Evolutionary conservation across 2,329 filamentous ascomycete genomes (phyloP).

Genomic region (Fusarium humuli): DNA sequence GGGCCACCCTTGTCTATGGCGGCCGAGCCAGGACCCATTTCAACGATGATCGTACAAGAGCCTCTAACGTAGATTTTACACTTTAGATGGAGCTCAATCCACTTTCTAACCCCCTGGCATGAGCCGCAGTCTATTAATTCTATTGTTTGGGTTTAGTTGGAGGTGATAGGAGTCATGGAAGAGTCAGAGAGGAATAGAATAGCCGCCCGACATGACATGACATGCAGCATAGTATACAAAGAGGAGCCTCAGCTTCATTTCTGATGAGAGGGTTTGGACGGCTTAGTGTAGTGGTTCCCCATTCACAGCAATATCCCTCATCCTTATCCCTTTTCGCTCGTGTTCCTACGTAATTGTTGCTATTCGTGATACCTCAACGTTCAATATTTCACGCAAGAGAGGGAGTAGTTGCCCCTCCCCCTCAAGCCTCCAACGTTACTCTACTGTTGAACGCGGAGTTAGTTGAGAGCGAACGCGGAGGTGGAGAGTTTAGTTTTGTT

Average conservation of each 20-base stretch:
- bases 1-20: conserved; percentile 15
- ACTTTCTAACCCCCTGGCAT: conserved; percentile 32
- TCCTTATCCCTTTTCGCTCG: conserved; percentile 34
- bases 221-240: conserved; percentile 20
- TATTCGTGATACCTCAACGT: conserved; percentile 20
- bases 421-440: conserved; percentile 1
- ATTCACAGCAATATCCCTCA: conserved; percentile 38
- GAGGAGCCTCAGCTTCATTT: conserved; percentile 22
- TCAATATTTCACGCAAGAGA: conserved; percentile 26
- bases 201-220: conserved; percentile 21
- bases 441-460: conserved; percentile 5
- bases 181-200: conserved; percentile 12
- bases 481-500: not conserved
- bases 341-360: conserved; percentile 37
- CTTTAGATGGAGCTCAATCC: conserved; percentile 20
- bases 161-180: conserved; percentile 5
- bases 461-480: not conserved
- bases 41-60: conserved; percentile 29
- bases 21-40: not conserved
- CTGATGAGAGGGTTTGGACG: not conserved
- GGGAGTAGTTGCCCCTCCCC: not conserved
- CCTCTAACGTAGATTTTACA: conserved; percentile 24
- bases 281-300: conserved; percentile 2
- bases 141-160: conserved; percentile 7
- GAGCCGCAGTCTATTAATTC: conserved; percentile 22